Base-by-base conservation (phyloP, 2,329 filamentous ascomycete genomes). In the Aplosporella prunicola region DNA sequence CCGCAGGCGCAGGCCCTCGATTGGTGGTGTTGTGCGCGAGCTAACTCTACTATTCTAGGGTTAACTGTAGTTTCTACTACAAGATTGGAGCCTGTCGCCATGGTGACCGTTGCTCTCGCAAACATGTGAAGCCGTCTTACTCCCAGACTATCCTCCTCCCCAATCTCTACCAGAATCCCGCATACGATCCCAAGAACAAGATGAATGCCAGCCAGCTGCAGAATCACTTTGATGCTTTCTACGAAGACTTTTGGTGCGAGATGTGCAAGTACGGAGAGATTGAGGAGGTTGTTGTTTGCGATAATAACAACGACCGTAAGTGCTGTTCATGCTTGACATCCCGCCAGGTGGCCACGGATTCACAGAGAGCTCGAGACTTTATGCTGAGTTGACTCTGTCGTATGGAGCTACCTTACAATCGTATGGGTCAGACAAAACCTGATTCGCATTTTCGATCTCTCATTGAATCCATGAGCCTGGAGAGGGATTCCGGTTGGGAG, bases 21-120 rank as follows among this genome's bases (percentile, higher is more conserved):
- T n/a, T n/a, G n/a, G n/a, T n/a, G n/a, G n/a, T n/a, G n/a, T n/a
- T n/a, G n/a, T n/a, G n/a, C 36, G n/a, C 26, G 13, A n/a, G 31
- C 47, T 46, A 44, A 49, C 45, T 26, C 10, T 27, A 27, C 18
- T 5, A 30, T 23, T 33, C 22, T 27, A 36, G 52, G 53, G 88
- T 95, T 71, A 95, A 96, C 76, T 95, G 91, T 76, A 91, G 83
- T 41, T 98, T 98, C 77, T 98, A 98, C 78, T 88, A 95, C 82
- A 98, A 98, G 72, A 98, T 98, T 64, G 91, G 91, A 61, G 91
- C 91, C 38, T 98, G 91, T 72, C 82, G 91, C 45, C 91, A 98
- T 72, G 91, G 91, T 59, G 91, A 98, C 68, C 85, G 91, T 57
- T 98, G 91, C 74, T 93, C 84, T 45, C 81, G 91, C 53, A 98